phyloP scores from a whole-genome alignment of 2,329 filamentous ascomycete genomes.

The Xylariaceae sp. region DNA sequence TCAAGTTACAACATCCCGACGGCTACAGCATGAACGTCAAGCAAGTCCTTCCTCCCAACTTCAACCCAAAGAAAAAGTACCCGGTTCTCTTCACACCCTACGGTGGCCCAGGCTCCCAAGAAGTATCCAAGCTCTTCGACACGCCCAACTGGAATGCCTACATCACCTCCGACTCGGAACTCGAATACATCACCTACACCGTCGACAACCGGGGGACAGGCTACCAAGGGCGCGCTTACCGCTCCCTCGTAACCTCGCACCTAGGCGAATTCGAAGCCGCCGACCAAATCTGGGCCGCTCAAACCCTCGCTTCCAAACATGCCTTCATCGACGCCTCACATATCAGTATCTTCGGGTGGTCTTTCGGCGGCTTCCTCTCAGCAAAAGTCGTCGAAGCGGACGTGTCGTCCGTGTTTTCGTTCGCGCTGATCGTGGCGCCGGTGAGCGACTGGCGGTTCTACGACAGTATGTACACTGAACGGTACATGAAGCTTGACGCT shows the following conservation, averaged over 20 bases:
- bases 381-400: constrained; percentile 61
- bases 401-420: constrained; percentile 52
- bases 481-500: constrained; percentile 64
- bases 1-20: constrained; percentile 56
- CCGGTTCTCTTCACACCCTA: constrained; percentile 64
- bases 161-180: constrained; percentile 60
- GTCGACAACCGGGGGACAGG: constrained; percentile 66
- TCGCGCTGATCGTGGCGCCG: constrained; percentile 59
- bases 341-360: constrained; percentile 65
- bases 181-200: constrained; percentile 62
- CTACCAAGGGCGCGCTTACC: constrained; percentile 58
- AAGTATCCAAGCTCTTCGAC: constrained; percentile 53
- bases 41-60: constrained; percentile 60
- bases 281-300: constrained; percentile 64
- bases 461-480: constrained; percentile 65
- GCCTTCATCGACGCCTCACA: constrained; percentile 53
- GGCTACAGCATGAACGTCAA: constrained; percentile 60
- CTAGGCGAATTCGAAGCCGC: constrained; percentile 59
- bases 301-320: constrained; percentile 45
- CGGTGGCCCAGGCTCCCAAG: constrained; percentile 60
- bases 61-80: constrained; percentile 58
- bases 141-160: constrained; percentile 56
- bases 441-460: constrained; percentile 68
- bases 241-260: constrained; percentile 51
- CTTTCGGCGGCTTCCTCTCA: constrained; percentile 61